phyloP scores from a whole-genome alignment of 2,329 filamentous ascomycete genomes.

The Fusarium siculi region DNA sequence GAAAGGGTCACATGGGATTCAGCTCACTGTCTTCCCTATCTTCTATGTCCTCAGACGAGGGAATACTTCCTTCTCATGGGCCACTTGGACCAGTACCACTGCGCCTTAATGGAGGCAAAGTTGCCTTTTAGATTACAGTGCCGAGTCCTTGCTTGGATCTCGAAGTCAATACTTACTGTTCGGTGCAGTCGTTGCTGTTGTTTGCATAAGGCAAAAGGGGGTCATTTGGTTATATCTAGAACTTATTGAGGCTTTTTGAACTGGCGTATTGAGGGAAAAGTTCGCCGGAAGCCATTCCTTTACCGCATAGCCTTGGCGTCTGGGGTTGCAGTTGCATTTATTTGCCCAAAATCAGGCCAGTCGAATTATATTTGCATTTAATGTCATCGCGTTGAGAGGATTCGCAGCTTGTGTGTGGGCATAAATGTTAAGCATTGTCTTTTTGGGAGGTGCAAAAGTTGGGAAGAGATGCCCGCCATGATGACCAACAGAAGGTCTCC shows the following conservation, averaged over 20 bases:
- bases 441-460: slow-evolving; percentile 32
- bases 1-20: slow-evolving; percentile 54
- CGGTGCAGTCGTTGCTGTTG: slow-evolving; percentile 2
- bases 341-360: slow-evolving; percentile 18
- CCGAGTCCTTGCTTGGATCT: slow-evolving; percentile 26
- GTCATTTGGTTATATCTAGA: slow-evolving; percentile 17
- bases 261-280: slow-evolving; percentile 25
- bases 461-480: slow-evolving; percentile 12
- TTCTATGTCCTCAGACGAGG: slow-evolving; percentile 55
- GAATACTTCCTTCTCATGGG: slow-evolving; percentile 48
- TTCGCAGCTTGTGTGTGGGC: slow-evolving; percentile 24
- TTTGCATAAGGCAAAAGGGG: slow-evolving; percentile 33
- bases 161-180: slow-evolving; percentile 8
- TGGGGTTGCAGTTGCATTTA: slow-evolving; percentile 30
- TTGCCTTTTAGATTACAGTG: slow-evolving; percentile 47
- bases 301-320: slow-evolving; percentile 45
- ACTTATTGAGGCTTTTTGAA: slow-evolving; percentile 28
- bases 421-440: slow-evolving; percentile 28
- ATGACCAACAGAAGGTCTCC: slow-evolving; percentile 4
- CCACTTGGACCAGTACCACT: slow-evolving; percentile 47
- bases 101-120: slow-evolving; percentile 53
- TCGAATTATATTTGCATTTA: slow-evolving; percentile 36
- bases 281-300: slow-evolving; percentile 39
- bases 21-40: slow-evolving; percentile 55
- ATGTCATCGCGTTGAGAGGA: slow-evolving; percentile 16